A percentile compares a stretch with the other conserved stretches of the same genome.
Evolutionary conservation across 371 early-diverging fungal species (phyloP).

Genomic region (Dichotomocladium elegans): DNA sequence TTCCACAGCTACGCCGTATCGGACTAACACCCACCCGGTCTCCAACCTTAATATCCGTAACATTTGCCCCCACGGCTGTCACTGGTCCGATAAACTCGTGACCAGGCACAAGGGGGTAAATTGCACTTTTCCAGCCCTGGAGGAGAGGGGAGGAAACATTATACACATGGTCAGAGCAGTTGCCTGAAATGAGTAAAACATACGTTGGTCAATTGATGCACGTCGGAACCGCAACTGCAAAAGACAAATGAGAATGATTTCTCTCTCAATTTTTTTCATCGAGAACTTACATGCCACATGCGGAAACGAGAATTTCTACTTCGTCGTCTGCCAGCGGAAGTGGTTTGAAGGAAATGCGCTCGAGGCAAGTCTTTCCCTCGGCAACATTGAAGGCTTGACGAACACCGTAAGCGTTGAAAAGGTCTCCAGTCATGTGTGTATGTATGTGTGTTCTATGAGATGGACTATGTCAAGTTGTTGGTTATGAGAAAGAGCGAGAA

Average conservation of each 20-base stretch:
- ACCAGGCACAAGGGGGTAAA: constrained; percentile 65
- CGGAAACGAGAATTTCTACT: constrained; percentile 54
- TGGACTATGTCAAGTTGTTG: no score
- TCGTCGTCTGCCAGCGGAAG: constrained; percentile 45
- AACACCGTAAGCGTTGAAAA: constrained; percentile 35
- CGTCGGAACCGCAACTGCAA: constrained; percentile 49
- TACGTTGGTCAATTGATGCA: constrained; percentile 38
- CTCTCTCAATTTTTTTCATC: background rate
- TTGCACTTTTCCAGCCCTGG: constrained; percentile 45
- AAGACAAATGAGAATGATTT: background rate
- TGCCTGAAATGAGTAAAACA: constrained; percentile 5
- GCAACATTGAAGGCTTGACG: constrained; percentile 21
- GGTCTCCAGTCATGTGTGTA: constrained; percentile 7
- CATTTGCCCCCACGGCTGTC: constrained; percentile 48
- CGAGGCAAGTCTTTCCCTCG: constrained; percentile 21
- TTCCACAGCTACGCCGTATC: constrained; percentile 37
- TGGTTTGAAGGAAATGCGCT: constrained; percentile 38
- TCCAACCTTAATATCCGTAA: constrained; percentile 50
- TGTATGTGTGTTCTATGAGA: no score
- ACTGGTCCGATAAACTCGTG: constrained; percentile 74
- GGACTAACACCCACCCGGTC: constrained; percentile 75
- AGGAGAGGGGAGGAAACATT: no score
- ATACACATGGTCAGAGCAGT: background rate
- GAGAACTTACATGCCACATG: constrained; percentile 52
- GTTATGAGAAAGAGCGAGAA: no score